These are phyloP conservation scores for Elongisporangium anandrum DNA, from an alignment of 352 stramenopile species.

Conservation along the genomic window DNA sequence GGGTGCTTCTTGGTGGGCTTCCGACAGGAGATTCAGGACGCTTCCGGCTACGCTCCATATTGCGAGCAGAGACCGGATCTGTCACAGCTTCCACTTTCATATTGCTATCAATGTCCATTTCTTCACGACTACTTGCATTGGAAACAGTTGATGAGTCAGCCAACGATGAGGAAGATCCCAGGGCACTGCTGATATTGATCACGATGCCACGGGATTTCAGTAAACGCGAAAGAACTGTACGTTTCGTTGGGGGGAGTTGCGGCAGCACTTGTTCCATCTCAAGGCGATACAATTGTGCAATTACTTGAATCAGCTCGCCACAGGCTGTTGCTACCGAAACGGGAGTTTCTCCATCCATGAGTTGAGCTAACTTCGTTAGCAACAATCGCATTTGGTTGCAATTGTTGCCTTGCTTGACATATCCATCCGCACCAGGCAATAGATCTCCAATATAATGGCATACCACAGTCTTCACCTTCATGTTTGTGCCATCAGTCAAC, in stretches of 20 bases:
- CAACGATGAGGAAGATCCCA: not conserved
- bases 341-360: conserved; percentile 56
- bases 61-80: conserved; percentile 1
- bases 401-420: conserved; percentile 59
- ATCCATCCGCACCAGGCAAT: conserved; percentile 41
- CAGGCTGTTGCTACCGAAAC: conserved; percentile 54
- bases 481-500: conserved; percentile 68
- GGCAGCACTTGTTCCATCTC: conserved; percentile 55
- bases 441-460: conserved; percentile 63
- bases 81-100: conserved; percentile 5
- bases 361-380: conserved; percentile 61
- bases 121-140: conserved; percentile 2
- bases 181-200: conserved; percentile 17
- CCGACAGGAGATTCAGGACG: conserved; percentile 41
- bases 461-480: conserved; percentile 71
- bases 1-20: conserved; percentile 28
- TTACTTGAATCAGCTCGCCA: conserved; percentile 49
- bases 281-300: conserved; percentile 33
- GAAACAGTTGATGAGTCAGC: not conserved
- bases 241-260: conserved; percentile 54
- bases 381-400: conserved; percentile 66
- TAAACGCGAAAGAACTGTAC: conserved; percentile 40
- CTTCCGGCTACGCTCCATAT: conserved; percentile 36
- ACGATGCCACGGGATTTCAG: conserved; percentile 59
- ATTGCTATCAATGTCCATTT: conserved; percentile 12